phyloP scores from a whole-genome alignment of 2,329 filamentous ascomycete genomes.

The Botrytis sinoallii region DNA sequence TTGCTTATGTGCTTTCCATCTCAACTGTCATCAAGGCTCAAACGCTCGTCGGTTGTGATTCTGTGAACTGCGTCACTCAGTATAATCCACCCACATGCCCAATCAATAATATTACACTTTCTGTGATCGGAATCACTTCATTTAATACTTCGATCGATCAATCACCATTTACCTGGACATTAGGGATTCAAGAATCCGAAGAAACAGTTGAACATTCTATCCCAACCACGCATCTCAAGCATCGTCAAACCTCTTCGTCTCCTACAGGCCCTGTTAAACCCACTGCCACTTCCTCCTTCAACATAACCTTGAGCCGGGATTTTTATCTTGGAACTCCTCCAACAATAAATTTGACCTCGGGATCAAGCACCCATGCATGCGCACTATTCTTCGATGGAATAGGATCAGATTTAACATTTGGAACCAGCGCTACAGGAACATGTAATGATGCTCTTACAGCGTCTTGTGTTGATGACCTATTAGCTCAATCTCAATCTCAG shows the following conservation, averaged over 20 bases:
- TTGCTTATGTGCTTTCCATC: neutral
- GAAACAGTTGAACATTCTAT: neutral
- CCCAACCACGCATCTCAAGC: neutral
- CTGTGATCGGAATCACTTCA: neutral
- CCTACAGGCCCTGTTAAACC: neutral
- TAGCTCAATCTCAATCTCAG: neutral
- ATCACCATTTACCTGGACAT: neutral
- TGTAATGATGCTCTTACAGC: neutral
- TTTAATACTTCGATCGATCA: neutral
- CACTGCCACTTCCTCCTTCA: neutral
- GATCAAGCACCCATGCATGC: neutral
- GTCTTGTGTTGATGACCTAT: neutral
- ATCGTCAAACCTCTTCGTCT: neutral
- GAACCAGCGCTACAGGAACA: neutral
- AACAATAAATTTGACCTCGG: too few species aligned
- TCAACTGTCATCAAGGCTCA: neutral
- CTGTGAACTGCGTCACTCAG: neutral
- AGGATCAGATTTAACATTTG: neutral
- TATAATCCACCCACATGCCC: neutral
- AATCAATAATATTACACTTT: neutral
- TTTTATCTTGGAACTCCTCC: slow-evolving; percentile 4
- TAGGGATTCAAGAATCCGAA: neutral
- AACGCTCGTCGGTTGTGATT: neutral
- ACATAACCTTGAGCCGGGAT: neutral
- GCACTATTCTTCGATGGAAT: neutral